Evolutionary conservation across 148 eudicot species (phyloP).

Genomic region (Vaccinium vitisidaea): DNA sequence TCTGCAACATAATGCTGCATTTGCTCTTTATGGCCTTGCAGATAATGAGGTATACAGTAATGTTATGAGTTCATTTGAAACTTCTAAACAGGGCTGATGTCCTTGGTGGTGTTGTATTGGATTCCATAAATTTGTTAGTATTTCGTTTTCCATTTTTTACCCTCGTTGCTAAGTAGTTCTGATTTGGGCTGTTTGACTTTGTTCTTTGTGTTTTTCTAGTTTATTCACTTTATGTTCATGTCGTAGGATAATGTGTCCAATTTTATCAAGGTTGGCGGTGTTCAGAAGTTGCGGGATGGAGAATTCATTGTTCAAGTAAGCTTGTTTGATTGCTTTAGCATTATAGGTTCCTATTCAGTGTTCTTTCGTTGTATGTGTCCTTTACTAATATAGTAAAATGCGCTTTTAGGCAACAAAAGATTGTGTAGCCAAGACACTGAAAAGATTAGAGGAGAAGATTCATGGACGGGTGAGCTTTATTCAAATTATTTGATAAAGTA

Average conservation of each 20-base stretch:
- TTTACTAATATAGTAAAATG: neutral
- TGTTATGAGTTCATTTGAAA: neutral
- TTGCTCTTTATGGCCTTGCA: constrained; percentile 95
- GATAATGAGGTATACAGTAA: constrained; percentile 75
- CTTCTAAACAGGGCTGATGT: neutral
- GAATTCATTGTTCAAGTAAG: constrained; percentile 82
- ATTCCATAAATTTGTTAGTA: neutral
- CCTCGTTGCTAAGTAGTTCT: neutral
- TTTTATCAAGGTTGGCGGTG: constrained; percentile 77
- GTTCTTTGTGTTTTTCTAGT: neutral
- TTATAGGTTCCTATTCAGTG: neutral
- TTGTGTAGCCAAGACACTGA: constrained; percentile 83
- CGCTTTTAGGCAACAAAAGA: constrained; percentile 79
- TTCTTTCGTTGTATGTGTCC: constrained; percentile 14
- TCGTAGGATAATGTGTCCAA: constrained; percentile 82
- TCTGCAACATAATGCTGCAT: constrained; percentile 96
- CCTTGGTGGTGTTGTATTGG: neutral
- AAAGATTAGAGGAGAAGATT: constrained; percentile 92
- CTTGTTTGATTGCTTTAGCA: constrained; percentile 1
- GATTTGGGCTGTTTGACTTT: neutral
- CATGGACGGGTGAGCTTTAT: constrained; percentile 68
- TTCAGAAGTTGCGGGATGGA: constrained; percentile 85
- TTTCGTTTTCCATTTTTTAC: neutral
- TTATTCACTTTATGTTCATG: neutral
- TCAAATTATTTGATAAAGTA: neutral